These are phyloP conservation scores for Saturnispora zaruensis DNA, from an alignment of 805 yeast species.

Conservation along the genomic window DNA sequence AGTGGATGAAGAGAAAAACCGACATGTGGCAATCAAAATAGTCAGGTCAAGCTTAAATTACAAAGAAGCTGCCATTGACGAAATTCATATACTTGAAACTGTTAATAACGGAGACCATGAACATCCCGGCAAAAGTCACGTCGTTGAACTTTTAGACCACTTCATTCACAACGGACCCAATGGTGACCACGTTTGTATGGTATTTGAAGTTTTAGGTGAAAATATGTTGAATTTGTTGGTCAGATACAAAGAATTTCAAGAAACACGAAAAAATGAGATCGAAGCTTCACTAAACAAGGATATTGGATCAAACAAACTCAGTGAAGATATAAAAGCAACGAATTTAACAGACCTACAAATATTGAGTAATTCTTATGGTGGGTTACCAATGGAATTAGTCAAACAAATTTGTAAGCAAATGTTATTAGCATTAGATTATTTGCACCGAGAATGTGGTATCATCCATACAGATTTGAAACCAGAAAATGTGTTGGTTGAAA, in stretches of 20 bases:
- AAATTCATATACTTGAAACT: slow-evolving; percentile 40
- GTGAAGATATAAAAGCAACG: slow-evolving; percentile 17
- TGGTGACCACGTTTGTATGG: slow-evolving; percentile 60
- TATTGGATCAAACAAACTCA: neutral
- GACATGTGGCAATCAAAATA: slow-evolving; percentile 55
- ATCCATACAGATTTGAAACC: slow-evolving; percentile 74
- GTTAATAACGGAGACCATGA: slow-evolving; percentile 24
- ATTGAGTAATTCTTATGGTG: slow-evolving; percentile 37
- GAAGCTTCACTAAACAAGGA: slow-evolving; percentile 5
- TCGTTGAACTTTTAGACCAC: slow-evolving; percentile 47
- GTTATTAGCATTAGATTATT: slow-evolving; percentile 45
- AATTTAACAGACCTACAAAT: slow-evolving; percentile 29
- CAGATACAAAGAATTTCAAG: slow-evolving; percentile 36
- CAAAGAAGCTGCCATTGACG: slow-evolving; percentile 58
- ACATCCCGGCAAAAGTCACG: slow-evolving; percentile 44
- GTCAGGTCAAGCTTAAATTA: slow-evolving; percentile 47
- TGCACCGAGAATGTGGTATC: slow-evolving; percentile 54
- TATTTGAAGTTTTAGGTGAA: slow-evolving; percentile 57
- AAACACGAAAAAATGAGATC: slow-evolving; percentile 24
- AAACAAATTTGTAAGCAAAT: slow-evolving; percentile 51
- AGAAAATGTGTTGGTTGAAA: slow-evolving; percentile 54
- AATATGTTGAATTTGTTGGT: slow-evolving; percentile 43
- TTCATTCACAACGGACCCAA: slow-evolving; percentile 52
- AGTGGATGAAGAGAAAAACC: slow-evolving; percentile 27
- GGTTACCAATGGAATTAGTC: slow-evolving; percentile 45